These are phyloP conservation scores for Geranomyces variabilis DNA, from an alignment of 192 early-diverging fungal genomes.

Conservation along the genomic window DNA sequence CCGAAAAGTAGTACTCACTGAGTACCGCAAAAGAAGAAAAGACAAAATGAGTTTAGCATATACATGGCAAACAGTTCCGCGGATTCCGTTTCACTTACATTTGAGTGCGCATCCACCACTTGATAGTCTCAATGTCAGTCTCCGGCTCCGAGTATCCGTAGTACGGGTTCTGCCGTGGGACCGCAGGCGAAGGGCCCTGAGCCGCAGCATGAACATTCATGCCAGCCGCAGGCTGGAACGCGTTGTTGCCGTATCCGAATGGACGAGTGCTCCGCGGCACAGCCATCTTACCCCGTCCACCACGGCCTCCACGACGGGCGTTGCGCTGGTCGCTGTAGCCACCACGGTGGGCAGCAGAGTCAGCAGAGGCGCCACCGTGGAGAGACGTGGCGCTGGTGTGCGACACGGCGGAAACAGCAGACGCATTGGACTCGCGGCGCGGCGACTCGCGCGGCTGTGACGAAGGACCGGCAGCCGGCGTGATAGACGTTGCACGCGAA, in stretches of 20 bases:
- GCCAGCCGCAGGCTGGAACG: neutral
- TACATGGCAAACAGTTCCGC: slow-evolving; percentile 29
- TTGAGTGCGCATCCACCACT: slow-evolving; percentile 48
- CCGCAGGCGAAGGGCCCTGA: neutral
- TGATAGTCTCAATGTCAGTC: slow-evolving; percentile 46
- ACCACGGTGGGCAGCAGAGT: neutral
- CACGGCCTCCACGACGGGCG: slow-evolving; percentile 28
- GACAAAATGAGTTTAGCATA: slow-evolving; percentile 17
- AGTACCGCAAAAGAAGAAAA: slow-evolving; percentile 16
- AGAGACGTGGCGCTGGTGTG: neutral
- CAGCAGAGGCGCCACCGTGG: neutral
- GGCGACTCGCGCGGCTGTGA: slow-evolving; percentile 1
- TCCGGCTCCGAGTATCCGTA: slow-evolving; percentile 32
- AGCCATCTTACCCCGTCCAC: slow-evolving; percentile 10
- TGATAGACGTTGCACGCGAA: neutral
- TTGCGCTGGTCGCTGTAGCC: slow-evolving; percentile 14
- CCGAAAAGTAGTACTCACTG: slow-evolving; percentile 95
- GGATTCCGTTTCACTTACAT: slow-evolving; percentile 39
- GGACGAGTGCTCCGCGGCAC: slow-evolving; percentile 5
- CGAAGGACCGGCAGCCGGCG: neutral
- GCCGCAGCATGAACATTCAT: neutral
- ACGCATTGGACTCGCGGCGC: slow-evolving; percentile 26
- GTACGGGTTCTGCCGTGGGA: slow-evolving; percentile 10
- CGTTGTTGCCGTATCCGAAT: slow-evolving; percentile 7
- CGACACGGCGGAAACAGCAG: slow-evolving; percentile 19